Percentiles rank a stretch among this genome's conserved stretches.
phyloP scores from a whole-genome alignment of 345 rosid species.

The Dipteronia sinensis region DNA sequence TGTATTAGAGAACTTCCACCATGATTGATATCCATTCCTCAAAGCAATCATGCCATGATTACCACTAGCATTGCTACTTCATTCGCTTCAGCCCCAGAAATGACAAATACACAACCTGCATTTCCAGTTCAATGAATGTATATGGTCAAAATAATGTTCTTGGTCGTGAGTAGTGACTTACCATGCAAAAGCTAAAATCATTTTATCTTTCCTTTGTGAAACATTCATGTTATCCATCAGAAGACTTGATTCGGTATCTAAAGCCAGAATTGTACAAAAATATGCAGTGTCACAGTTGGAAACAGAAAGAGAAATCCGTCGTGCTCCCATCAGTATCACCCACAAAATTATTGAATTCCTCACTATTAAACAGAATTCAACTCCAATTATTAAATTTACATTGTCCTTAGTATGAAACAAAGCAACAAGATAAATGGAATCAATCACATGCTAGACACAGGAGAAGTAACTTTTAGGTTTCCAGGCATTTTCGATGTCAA shows the following conservation, averaged over 20 bases:
- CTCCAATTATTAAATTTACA: not conserved
- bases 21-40: too few relatives aligned
- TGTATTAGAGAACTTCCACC: too few relatives aligned
- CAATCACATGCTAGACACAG: not conserved
- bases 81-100: conserved; percentile 95
- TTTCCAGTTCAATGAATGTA: conserved; percentile 15
- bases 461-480: conserved; percentile 63
- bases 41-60: too few relatives aligned
- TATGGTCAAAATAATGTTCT: too few relatives aligned
- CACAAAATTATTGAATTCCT: too few relatives aligned
- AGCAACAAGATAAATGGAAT: not conserved
- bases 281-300: not conserved
- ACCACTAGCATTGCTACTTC: conserved; percentile 89
- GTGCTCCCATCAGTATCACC: not conserved
- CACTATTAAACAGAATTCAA: too few relatives aligned
- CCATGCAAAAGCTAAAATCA: not conserved
- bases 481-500: conserved; percentile 91
- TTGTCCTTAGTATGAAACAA: not conserved
- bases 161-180: not conserved
- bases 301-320: not conserved
- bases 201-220: too few relatives aligned
- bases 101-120: conserved; percentile 92
- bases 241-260: not conserved
- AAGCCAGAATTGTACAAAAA: too few relatives aligned
- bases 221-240: not conserved